Percentiles rank a stretch among this genome's conserved stretches.
Conservation (phyloP, 805 yeast species). For the Lipomyces yamanashiensis region DNA sequence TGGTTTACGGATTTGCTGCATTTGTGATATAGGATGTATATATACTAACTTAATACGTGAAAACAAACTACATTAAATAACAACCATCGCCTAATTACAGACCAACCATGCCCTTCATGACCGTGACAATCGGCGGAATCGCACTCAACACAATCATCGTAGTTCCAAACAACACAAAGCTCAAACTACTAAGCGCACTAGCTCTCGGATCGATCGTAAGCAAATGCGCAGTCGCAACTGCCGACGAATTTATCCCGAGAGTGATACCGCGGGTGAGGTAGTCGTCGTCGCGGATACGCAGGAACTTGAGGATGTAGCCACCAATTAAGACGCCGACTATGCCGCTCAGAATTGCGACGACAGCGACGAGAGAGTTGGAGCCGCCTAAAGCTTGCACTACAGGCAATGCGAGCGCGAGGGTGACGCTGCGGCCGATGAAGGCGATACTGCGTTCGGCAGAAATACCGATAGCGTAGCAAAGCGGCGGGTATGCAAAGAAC, state of each 20-base stretch:
- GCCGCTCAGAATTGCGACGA: conserved; percentile 76
- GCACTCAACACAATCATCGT: conserved; percentile 71
- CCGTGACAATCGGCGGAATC: conserved; percentile 58
- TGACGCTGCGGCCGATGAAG: conserved; percentile 77
- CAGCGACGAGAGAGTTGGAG: conserved; percentile 73
- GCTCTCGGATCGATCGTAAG: conserved; percentile 75
- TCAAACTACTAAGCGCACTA: conserved; percentile 74
- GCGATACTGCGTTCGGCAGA: conserved; percentile 66
- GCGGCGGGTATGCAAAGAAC: conserved; percentile 71
- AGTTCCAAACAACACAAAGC: conserved; percentile 75
- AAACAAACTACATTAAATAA: too few species aligned
- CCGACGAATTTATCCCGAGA: conserved; percentile 78
- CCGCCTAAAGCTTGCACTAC: conserved; percentile 70
- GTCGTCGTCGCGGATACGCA: conserved; percentile 63
- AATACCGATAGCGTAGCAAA: conserved; percentile 69
- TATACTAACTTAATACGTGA: neutral
- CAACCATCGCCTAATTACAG: too few species aligned
- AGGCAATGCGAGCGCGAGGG: conserved; percentile 80
- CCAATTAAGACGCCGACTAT: conserved; percentile 73
- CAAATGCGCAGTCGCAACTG: conserved; percentile 79
- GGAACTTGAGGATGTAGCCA: conserved; percentile 54
- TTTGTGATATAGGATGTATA: neutral
- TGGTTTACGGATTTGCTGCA: conserved; percentile 20
- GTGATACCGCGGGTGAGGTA: conserved; percentile 78
- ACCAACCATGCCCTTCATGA: conserved; percentile 56